Conservation (phyloP, 805 yeast genomes). For the Jamesozyma gamospora region DNA sequence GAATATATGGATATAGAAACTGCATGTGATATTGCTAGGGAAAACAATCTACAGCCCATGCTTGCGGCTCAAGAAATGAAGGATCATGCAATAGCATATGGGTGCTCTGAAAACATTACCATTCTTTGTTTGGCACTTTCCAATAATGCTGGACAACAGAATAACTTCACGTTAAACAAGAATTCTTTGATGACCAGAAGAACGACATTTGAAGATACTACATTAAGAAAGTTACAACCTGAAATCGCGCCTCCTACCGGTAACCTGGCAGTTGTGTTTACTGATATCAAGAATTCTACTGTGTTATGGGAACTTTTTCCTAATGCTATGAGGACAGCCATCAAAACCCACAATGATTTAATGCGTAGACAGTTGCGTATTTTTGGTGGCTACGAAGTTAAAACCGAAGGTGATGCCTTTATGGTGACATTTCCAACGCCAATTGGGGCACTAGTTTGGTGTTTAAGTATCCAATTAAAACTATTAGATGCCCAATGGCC, state of each 20-base stretch:
- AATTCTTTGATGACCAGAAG: conserved; percentile 37
- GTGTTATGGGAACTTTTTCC: conserved; percentile 89
- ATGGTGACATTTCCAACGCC: conserved; percentile 96
- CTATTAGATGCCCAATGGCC: conserved; percentile 90
- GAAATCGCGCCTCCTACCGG: conserved; percentile 95
- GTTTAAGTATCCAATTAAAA: conserved; percentile 84
- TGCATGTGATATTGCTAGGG: conserved; percentile 84
- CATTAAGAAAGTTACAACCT: conserved; percentile 70
- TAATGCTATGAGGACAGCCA: conserved; percentile 91
- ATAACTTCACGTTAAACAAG: conserved; percentile 27
- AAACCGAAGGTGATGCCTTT: conserved; percentile 98
- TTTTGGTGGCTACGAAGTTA: conserved; percentile 96
- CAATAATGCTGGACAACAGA: conserved; percentile 33
- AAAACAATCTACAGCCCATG: conserved; percentile 74
- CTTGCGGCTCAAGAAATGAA: conserved; percentile 86
- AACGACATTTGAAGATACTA: conserved; percentile 61
- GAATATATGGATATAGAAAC: conserved; percentile 70
- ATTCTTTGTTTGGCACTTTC: conserved; percentile 71
- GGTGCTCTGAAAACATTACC: conserved; percentile 67
- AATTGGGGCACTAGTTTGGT: conserved; percentile 84
- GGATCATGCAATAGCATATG: conserved; percentile 90
- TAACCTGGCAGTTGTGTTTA: conserved; percentile 88
- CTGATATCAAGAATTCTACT: conserved; percentile 94
- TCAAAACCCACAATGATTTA: conserved; percentile 82
- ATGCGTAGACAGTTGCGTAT: conserved; percentile 90